Percentiles rank a stretch among this genome's conserved stretches.
Conservation (phyloP, 257 asterid genomes). For the Solanum piurae region DNA sequence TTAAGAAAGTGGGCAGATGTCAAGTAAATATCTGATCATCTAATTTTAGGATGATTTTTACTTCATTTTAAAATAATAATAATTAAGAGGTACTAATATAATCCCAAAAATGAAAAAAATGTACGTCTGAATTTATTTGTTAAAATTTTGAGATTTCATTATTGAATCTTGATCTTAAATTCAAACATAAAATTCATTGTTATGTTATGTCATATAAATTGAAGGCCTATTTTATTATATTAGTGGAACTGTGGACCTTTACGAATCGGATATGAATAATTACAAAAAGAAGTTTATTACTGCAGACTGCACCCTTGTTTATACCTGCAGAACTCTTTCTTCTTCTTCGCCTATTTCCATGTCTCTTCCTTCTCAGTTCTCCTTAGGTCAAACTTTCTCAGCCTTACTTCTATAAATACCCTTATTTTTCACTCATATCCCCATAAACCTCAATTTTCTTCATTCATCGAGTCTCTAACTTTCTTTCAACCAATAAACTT, state of each 20-base stretch:
- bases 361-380: neutral
- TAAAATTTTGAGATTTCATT: neutral
- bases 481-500: neutral
- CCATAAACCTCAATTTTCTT: neutral
- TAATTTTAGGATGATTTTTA: no score
- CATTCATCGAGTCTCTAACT: neutral
- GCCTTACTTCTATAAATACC: neutral
- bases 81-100: no score
- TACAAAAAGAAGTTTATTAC: neutral
- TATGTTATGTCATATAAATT: neutral
- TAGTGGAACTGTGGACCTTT: neutral
- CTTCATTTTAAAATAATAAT: no score
- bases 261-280: neutral
- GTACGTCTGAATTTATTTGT: neutral
- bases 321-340: neutral
- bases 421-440: neutral
- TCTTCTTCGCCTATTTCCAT: neutral
- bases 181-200: no score
- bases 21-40: no score
- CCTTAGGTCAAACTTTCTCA: neutral
- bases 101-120: neutral
- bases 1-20: no score
- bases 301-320: neutral
- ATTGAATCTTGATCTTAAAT: neutral
- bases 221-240: neutral